A percentile compares a stretch with the other conserved stretches of the same genome.
Evolutionary conservation across 257 asterid genomes (phyloP).

Genomic region (Lantana camara): DNA sequence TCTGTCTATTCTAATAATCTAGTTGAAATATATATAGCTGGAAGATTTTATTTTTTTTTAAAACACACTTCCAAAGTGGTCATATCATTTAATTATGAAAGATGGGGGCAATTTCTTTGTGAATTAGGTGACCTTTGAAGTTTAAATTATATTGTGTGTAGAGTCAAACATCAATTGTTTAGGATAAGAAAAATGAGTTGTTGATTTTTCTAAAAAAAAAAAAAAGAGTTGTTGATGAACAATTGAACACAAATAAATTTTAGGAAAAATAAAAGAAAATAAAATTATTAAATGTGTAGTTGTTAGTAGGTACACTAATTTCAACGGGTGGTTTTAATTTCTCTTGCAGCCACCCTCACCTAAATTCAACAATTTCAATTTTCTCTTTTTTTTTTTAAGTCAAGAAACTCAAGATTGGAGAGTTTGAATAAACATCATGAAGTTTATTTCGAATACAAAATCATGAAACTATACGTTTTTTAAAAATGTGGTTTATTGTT

Average conservation of each 20-base stretch:
- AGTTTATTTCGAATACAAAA: too few species aligned
- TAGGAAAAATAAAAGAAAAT: neutral
- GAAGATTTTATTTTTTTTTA: too few species aligned
- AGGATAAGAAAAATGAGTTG: constrained; percentile 6
- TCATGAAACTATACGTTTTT: too few species aligned
- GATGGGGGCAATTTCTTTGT: neutral
- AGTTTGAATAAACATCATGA: too few species aligned
- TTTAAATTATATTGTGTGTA: neutral
- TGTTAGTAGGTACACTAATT: constrained; percentile 40
- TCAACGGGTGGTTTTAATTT: constrained; percentile 31
- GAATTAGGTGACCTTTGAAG: neutral
- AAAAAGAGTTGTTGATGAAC: constrained; percentile 10
- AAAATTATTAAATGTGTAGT: constrained; percentile 17
- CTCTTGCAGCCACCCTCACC: constrained; percentile 29
- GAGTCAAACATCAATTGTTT: constrained; percentile 27
- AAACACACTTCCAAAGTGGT: too few species aligned
- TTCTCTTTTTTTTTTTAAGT: too few species aligned
- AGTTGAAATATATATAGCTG: neutral
- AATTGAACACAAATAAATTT: neutral
- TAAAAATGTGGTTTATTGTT: too few species aligned
- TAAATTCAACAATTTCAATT: constrained; percentile 23
- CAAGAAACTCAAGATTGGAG: neutral
- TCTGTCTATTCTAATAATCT: neutral
- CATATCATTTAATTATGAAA: neutral
- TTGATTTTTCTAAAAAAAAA: too few species aligned